Evolutionary conservation across 371 early-diverging fungal genomes (phyloP).

Genomic region (Rhizopus sp.): DNA sequence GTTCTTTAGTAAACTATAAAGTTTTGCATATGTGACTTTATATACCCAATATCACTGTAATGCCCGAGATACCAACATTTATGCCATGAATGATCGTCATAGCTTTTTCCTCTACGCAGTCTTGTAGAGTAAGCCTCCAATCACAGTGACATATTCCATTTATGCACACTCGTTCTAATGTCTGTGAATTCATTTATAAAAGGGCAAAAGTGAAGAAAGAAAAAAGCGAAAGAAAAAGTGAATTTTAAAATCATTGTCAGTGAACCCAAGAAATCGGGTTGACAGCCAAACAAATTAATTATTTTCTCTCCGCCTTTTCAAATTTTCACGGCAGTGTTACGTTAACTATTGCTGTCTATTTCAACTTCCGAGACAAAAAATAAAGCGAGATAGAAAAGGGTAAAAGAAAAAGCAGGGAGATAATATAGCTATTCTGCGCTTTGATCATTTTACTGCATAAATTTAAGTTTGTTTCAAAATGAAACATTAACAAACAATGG

Average conservation of each 20-base stretch:
- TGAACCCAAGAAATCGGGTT: no score
- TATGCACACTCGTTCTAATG: constrained; percentile 18
- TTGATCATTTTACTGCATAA: no score
- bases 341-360: no score
- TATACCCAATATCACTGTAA: constrained; percentile 19
- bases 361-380: no score
- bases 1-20: neutral
- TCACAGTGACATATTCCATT: constrained; percentile 29
- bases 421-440: no score
- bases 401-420: no score
- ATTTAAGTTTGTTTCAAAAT: no score
- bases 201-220: neutral
- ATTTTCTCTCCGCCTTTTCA: no score
- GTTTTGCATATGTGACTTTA: neutral
- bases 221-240: constrained; percentile 4
- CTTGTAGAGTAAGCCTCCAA: constrained; percentile 26
- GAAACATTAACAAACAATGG: no score
- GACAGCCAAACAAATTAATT: no score
- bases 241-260: neutral
- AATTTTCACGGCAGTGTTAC: no score
- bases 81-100: constrained; percentile 30
- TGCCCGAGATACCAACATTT: constrained; percentile 22
- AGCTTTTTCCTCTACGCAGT: constrained; percentile 22
- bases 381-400: no score
- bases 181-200: constrained; percentile 5